These are phyloP conservation scores for Macrocybe sp. DNA, from an alignment of 1,284 basidiomycete genomes.

Conservation along the genomic window DNA sequence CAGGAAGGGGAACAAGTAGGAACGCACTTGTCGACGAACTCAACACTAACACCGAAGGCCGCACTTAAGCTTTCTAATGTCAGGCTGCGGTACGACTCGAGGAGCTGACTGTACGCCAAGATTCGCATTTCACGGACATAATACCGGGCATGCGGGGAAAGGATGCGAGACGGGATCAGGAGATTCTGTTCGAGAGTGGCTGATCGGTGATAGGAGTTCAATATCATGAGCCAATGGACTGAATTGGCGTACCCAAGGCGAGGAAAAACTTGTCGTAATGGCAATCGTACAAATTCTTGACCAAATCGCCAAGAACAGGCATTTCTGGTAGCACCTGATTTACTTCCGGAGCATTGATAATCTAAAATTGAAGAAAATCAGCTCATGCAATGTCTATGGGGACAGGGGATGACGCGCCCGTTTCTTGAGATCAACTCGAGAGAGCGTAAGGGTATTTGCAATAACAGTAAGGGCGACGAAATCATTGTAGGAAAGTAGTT, in stretches of 20 bases:
- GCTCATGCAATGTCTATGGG: not conserved
- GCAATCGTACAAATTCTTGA: slow-evolving; percentile 83
- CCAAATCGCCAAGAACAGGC: slow-evolving; percentile 64
- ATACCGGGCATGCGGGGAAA: slow-evolving; percentile 84
- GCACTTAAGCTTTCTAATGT: slow-evolving; percentile 84
- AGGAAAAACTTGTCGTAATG: slow-evolving; percentile 95
- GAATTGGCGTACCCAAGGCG: slow-evolving; percentile 59
- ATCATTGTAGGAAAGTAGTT: slow-evolving; percentile 87
- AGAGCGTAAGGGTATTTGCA: slow-evolving; percentile 72
- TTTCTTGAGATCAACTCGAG: slow-evolving; percentile 88
- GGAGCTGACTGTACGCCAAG: slow-evolving; percentile 87
- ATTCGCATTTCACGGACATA: slow-evolving; percentile 98
- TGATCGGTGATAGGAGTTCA: slow-evolving; percentile 19
- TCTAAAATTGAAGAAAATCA: slow-evolving; percentile 28
- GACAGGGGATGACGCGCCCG: slow-evolving; percentile 47
- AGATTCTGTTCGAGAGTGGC: slow-evolving; percentile 87
- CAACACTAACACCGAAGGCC: slow-evolving; percentile 88
- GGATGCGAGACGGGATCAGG: slow-evolving; percentile 81
- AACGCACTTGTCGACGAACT: slow-evolving; percentile 83
- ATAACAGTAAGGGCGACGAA: slow-evolving; percentile 89
- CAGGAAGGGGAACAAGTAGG: not conserved
- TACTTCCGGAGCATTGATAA: slow-evolving; percentile 68
- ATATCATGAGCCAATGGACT: slow-evolving; percentile 6
- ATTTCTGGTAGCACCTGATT: slow-evolving; percentile 68
- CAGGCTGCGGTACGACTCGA: slow-evolving; percentile 89